Conservation (phyloP, 495 filamentous ascomycete species). For the Hypoxylon lienhwacheense region DNA sequence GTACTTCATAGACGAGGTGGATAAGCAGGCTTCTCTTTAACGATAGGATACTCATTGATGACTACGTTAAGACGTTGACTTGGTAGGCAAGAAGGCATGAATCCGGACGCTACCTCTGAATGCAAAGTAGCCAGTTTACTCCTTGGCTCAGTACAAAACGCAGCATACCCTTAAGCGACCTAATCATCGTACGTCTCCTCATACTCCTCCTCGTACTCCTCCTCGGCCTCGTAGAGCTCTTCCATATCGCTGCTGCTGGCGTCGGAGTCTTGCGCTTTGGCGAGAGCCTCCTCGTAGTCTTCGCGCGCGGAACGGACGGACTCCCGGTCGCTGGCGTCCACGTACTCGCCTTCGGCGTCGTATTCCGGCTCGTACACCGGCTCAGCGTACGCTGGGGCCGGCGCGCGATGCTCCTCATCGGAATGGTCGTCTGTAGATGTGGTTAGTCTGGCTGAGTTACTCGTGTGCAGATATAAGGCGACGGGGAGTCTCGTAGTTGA, state of each 20-base stretch:
- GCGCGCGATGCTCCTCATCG: slow-evolving; percentile 29
- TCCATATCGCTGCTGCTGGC: slow-evolving; percentile 50
- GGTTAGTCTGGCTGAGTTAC: too few relatives aligned
- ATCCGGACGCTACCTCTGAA: too few relatives aligned
- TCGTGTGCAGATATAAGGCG: too few relatives aligned
- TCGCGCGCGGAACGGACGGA: slow-evolving; percentile 44
- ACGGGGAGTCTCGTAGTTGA: too few relatives aligned
- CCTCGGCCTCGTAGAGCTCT: slow-evolving; percentile 46
- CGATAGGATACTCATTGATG: not conserved
- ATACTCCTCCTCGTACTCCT: slow-evolving; percentile 52
- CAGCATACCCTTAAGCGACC: not conserved
- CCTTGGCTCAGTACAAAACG: not conserved
- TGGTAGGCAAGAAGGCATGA: too few relatives aligned
- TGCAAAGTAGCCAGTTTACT: not conserved
- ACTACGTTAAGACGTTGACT: too few relatives aligned
- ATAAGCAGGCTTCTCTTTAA: not conserved
- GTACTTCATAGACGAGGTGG: too few relatives aligned
- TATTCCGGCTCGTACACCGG: slow-evolving; percentile 36
- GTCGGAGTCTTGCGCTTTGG: slow-evolving; percentile 39
- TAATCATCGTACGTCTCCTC: slow-evolving; percentile 55
- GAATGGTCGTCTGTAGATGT: slow-evolving; percentile 31
- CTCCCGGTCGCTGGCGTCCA: slow-evolving; percentile 45
- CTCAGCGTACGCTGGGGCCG: slow-evolving; percentile 32
- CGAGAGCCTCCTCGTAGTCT: slow-evolving; percentile 45
- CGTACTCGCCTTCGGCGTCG: slow-evolving; percentile 43